Percentiles rank a stretch among this genome's conserved stretches.
Conservation (phyloP, 78 protist species). For the Tieghemostelium lacteum region DNA sequence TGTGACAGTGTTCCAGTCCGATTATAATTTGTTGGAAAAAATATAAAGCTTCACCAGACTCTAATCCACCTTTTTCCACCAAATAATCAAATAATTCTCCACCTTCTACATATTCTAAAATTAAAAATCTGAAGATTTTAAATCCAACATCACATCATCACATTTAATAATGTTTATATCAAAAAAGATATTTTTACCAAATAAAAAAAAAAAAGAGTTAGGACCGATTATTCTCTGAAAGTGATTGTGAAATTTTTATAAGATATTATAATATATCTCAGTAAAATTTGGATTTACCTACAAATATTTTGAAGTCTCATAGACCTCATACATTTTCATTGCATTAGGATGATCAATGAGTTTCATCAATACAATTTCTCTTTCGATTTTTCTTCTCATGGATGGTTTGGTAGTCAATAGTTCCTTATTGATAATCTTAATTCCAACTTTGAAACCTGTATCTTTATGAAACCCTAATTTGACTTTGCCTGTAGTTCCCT, state of each 20-base stretch:
- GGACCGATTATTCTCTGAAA: too few species aligned
- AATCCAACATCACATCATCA: too few species aligned
- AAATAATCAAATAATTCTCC: conserved; percentile 96
- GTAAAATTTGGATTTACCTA: conserved; percentile 44
- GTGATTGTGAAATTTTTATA: too few species aligned
- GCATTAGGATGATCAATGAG: conserved; percentile 94
- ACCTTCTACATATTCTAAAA: conserved; percentile 93
- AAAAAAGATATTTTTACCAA: too few species aligned
- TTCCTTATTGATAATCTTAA: conserved; percentile 87
- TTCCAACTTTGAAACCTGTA: conserved; percentile 86
- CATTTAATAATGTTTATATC: too few species aligned
- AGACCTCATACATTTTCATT: conserved; percentile 93
- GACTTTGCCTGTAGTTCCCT: conserved; percentile 90
- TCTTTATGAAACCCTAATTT: conserved; percentile 85
- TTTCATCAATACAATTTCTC: conserved; percentile 95
- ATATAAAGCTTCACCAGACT: conserved; percentile 83
- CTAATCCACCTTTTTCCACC: conserved; percentile 82
- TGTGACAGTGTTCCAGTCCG: conserved; percentile 94
- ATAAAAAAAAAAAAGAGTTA: too few species aligned
- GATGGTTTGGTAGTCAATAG: conserved; percentile 58
- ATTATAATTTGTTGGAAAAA: conserved; percentile 91
- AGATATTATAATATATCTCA: too few species aligned
- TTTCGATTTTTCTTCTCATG: conserved; percentile 83
- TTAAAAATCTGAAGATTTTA: conserved; percentile 78
- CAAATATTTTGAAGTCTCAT: conserved; percentile 88